A percentile compares a stretch with the other conserved stretches of the same genome.
Evolutionary conservation across 208 protist genomes (phyloP).

Genomic region (Crithidia fasciculata): DNA sequence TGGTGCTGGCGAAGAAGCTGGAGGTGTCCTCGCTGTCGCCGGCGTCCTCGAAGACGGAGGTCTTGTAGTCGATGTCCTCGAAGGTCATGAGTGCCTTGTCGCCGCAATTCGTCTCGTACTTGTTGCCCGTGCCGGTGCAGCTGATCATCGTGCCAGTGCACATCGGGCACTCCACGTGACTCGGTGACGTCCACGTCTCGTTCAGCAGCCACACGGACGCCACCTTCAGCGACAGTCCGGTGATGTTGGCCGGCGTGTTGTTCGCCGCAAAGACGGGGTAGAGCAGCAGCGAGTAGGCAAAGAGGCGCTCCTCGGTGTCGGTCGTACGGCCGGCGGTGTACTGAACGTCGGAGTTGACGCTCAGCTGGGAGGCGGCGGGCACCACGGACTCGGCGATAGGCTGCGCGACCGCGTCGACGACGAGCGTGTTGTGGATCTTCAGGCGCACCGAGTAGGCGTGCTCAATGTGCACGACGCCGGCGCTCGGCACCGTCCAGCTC

Average conservation of each 20-base stretch:
- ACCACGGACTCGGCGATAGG: neutral
- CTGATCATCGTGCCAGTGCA: slow-evolving; percentile 66
- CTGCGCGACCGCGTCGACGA: slow-evolving; percentile 41
- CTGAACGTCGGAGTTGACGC: slow-evolving; percentile 58
- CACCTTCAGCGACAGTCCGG: slow-evolving; percentile 22
- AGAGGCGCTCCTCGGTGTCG: slow-evolving; percentile 72
- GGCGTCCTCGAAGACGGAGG: slow-evolving; percentile 32
- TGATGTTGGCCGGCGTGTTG: slow-evolving; percentile 38
- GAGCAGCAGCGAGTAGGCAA: slow-evolving; percentile 69
- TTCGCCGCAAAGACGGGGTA: slow-evolving; percentile 65
- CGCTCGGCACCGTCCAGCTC: slow-evolving; percentile 48
- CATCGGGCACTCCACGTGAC: slow-evolving; percentile 55
- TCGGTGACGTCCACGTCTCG: slow-evolving; percentile 66
- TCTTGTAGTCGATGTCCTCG: slow-evolving; percentile 36
- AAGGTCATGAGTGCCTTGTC: slow-evolving; percentile 57
- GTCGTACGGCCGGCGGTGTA: slow-evolving; percentile 49
- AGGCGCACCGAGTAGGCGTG: slow-evolving; percentile 54
- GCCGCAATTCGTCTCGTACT: slow-evolving; percentile 63
- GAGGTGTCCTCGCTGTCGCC: slow-evolving; percentile 6
- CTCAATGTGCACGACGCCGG: slow-evolving; percentile 51
- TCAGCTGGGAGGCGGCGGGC: slow-evolving; percentile 15
- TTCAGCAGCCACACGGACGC: slow-evolving; percentile 50
- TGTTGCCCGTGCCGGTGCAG: slow-evolving; percentile 62
- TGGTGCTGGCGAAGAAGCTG: slow-evolving; percentile 51
- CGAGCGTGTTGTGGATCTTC: slow-evolving; percentile 63